Percentiles rank a stretch among this genome's conserved stretches.
Conservation (phyloP, 306 rosid species). For the Cucumis melo region DNA sequence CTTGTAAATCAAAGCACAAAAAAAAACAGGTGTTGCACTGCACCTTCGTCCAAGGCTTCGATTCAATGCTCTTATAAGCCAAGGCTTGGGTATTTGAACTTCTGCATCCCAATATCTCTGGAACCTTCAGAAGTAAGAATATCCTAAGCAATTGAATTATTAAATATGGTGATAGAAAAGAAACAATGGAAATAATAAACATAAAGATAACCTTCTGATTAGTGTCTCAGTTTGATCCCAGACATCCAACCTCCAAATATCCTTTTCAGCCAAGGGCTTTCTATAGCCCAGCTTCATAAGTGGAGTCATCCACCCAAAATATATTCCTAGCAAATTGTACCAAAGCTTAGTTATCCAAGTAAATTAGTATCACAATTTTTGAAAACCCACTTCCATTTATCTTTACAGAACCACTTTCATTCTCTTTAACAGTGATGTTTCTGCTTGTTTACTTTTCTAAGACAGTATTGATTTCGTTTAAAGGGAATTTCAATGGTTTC, state of each 20-base stretch:
- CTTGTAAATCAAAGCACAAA: conserved; percentile 7
- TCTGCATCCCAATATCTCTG: conserved; percentile 62
- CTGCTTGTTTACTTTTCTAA: not conserved
- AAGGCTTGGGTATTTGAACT: conserved; percentile 49
- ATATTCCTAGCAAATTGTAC: conserved; percentile 37
- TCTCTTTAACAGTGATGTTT: not conserved
- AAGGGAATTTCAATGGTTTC: no score
- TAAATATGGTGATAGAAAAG: conserved; percentile 11
- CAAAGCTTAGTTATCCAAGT: conserved; percentile 5
- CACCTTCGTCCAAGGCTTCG: conserved; percentile 76
- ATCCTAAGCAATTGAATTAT: not conserved
- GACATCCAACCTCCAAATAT: conserved; percentile 81
- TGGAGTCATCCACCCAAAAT: conserved; percentile 78
- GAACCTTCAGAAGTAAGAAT: conserved; percentile 34
- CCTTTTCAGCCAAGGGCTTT: conserved; percentile 58
- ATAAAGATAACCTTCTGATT: conserved; percentile 25
- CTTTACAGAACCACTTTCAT: not conserved
- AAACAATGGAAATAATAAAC: not conserved
- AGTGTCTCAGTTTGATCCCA: conserved; percentile 67
- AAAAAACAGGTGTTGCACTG: not conserved
- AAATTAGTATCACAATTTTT: not conserved
- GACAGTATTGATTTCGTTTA: no score
- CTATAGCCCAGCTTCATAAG: conserved; percentile 66
- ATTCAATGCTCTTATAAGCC: conserved; percentile 73
- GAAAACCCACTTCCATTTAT: not conserved